These are phyloP conservation scores for Cercospora zeina DNA, from an alignment of 2,329 filamentous ascomycete species.

Conservation along the genomic window DNA sequence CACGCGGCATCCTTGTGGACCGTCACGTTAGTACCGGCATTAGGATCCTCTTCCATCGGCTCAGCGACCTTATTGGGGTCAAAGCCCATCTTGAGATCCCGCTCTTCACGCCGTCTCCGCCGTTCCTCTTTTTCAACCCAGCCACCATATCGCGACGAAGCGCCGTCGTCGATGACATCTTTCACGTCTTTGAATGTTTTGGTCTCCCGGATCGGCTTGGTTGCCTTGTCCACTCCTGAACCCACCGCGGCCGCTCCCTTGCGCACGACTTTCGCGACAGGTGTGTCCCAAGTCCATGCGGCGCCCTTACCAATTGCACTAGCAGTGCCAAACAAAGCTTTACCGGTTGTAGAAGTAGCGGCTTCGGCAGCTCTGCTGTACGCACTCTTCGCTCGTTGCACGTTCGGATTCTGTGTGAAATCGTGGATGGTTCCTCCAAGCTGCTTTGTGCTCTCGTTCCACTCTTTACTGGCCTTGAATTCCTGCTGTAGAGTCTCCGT, in stretches of 20 bases:
- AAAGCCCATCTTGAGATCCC: slow-evolving; percentile 57
- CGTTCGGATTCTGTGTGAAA: slow-evolving; percentile 88
- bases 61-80: slow-evolving; percentile 51
- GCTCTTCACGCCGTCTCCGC: slow-evolving; percentile 70
- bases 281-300: slow-evolving; percentile 95
- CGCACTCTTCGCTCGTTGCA: slow-evolving; percentile 79
- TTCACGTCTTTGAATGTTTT: slow-evolving; percentile 93
- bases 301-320: slow-evolving; percentile 86
- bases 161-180: slow-evolving; percentile 94
- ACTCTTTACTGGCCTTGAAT: slow-evolving; percentile 96
- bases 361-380: slow-evolving; percentile 85
- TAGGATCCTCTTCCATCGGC: slow-evolving; percentile 79
- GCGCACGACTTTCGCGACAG: slow-evolving; percentile 85
- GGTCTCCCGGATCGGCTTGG: slow-evolving; percentile 87
- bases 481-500: slow-evolving; percentile 92
- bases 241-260: slow-evolving; percentile 84
- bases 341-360: slow-evolving; percentile 74
- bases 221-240: slow-evolving; percentile 88
- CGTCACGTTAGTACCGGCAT: slow-evolving; percentile 90
- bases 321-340: slow-evolving; percentile 81
- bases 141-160: slow-evolving; percentile 91
- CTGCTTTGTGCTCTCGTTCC: slow-evolving; percentile 98
- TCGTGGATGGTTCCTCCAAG: slow-evolving; percentile 85
- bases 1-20: slow-evolving; percentile 95
- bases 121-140: slow-evolving; percentile 97